These are phyloP conservation scores for Emericellopsis atlantica DNA, from an alignment of 2,329 filamentous ascomycete species.

Conservation along the genomic window DNA sequence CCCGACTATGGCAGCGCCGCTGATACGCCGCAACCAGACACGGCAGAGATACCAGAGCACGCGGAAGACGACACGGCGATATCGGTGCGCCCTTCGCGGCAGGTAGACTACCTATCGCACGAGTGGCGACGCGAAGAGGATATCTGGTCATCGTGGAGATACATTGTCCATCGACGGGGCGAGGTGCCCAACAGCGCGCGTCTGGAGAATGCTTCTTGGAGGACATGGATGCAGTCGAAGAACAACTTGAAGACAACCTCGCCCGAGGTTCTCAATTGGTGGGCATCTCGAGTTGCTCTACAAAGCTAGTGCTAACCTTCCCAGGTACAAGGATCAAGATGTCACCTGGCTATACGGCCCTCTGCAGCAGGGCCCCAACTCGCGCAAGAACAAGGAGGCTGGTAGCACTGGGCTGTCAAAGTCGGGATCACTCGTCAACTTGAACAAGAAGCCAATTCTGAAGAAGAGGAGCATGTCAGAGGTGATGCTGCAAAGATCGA, in stretches of 20 bases:
- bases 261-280: constrained; percentile 91
- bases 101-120: constrained; percentile 93
- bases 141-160: constrained; percentile 95
- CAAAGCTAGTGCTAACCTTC: not conserved
- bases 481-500: constrained; percentile 78
- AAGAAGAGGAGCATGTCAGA: constrained; percentile 97
- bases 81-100: constrained; percentile 61
- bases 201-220: constrained; percentile 92
- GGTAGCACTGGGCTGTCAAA: constrained; percentile 33
- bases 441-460: constrained; percentile 73
- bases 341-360: constrained; percentile 97
- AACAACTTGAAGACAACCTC: constrained; percentile 78
- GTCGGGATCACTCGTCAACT: constrained; percentile 50
- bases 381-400: constrained; percentile 30
- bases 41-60: constrained; percentile 41
- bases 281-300: constrained; percentile 13
- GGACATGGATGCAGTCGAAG: constrained; percentile 91
- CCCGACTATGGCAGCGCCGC: constrained; percentile 38
- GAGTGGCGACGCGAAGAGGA: constrained; percentile 82
- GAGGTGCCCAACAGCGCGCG: constrained; percentile 72
- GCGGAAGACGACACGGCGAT: constrained; percentile 74
- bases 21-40: constrained; percentile 42
- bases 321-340: constrained; percentile 90
- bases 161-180: constrained; percentile 68
- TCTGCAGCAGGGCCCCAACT: constrained; percentile 55